Evolutionary conservation across 352 stramenopile genomes (phyloP).

Genomic region (Globisporangium middletonii): DNA sequence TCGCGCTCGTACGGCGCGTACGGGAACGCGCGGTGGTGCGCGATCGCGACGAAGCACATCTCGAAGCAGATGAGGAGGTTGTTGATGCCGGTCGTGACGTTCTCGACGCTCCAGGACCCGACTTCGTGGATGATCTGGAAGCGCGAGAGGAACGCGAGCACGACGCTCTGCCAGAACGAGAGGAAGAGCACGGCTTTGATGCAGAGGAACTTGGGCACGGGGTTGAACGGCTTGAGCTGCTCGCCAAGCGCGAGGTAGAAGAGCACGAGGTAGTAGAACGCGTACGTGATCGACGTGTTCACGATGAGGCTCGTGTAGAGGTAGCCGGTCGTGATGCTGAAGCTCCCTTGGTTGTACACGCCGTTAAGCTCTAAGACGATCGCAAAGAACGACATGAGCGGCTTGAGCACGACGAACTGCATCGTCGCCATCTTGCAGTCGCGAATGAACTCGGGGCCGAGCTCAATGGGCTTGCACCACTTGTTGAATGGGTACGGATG

Average conservation of each 20-base stretch:
- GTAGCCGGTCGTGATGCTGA: conserved; percentile 76
- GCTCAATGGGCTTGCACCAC: conserved; percentile 60
- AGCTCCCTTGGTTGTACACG: conserved; percentile 82
- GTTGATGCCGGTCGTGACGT: conserved; percentile 95
- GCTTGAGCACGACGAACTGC: conserved; percentile 96
- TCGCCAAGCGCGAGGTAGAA: conserved; percentile 94
- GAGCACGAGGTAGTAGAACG: conserved; percentile 96
- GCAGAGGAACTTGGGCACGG: conserved; percentile 97
- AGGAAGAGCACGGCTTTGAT: conserved; percentile 99
- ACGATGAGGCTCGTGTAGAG: conserved; percentile 92
- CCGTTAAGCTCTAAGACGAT: conserved; percentile 84
- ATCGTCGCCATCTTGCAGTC: conserved; percentile 94
- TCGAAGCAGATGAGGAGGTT: conserved; percentile 99
- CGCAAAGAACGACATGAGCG: conserved; percentile 83
- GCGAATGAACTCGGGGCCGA: conserved; percentile 85
- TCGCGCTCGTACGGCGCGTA: conserved; percentile 65
- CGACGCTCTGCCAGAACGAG: conserved; percentile 97
- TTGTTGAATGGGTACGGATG: conserved; percentile 74
- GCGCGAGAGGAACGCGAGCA: conserved; percentile 86
- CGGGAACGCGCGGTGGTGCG: conserved; percentile 95
- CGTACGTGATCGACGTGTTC: conserved; percentile 96
- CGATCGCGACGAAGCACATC: conserved; percentile 96
- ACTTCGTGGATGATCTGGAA: conserved; percentile 89
- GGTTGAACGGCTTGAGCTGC: conserved; percentile 91
- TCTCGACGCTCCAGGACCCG: conserved; percentile 91